These are phyloP conservation scores for Trichosporon faecale DNA, from an alignment of 1,284 basidiomycete species.

Conservation along the genomic window DNA sequence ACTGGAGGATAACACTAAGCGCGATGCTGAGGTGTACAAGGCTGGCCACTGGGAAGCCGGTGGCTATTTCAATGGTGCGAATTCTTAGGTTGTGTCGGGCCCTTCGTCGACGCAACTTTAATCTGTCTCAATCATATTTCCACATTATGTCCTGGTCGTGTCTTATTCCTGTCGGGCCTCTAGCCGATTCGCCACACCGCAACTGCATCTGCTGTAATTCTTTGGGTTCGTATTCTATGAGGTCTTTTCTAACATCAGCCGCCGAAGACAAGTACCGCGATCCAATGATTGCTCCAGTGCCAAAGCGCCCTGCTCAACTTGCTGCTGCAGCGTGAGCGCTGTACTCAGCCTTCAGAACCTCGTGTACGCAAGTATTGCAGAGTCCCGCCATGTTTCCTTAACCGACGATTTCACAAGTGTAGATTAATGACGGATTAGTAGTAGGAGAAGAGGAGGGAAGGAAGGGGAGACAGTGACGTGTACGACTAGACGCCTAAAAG, in stretches of 20 bases:
- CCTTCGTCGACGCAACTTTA: background rate
- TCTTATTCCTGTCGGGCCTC: background rate
- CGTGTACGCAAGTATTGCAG: background rate
- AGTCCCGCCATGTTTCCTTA: background rate
- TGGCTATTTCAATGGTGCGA: slow-evolving; percentile 59
- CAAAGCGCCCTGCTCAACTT: background rate
- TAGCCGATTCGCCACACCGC: background rate
- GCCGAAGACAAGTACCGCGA: background rate
- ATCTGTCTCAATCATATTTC: background rate
- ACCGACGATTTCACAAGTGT: background rate
- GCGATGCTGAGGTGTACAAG: slow-evolving; percentile 60
- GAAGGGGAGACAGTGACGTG: background rate
- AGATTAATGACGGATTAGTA: background rate
- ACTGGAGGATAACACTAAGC: slow-evolving; percentile 59
- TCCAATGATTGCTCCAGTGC: background rate
- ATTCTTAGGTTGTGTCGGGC: background rate
- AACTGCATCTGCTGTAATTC: background rate
- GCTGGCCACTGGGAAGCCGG: slow-evolving; percentile 68
- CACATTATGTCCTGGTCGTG: background rate
- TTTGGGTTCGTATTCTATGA: background rate
- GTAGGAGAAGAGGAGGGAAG: background rate
- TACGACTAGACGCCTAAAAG: background rate
- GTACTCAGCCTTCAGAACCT: background rate
- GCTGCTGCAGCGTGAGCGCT: background rate
- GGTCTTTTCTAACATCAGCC: background rate